phyloP scores from a whole-genome alignment of 768 basidiomycete species.

The Chalciporus chontae region DNA sequence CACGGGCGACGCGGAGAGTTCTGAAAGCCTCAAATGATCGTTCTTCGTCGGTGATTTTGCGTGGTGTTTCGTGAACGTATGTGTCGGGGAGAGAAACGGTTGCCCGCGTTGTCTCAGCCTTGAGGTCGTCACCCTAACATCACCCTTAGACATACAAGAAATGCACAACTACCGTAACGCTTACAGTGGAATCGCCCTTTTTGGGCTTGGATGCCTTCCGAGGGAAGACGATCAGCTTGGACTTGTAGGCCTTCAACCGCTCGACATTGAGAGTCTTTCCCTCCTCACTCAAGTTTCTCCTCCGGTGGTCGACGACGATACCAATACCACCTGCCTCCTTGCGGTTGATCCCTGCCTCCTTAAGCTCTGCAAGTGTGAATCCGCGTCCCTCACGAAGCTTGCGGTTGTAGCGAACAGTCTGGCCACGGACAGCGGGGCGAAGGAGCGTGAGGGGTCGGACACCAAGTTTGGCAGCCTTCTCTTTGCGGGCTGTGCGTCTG shows the following conservation, averaged over 20 bases:
- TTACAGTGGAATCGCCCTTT: constrained; percentile 88
- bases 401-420: constrained; percentile 97
- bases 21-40: constrained; percentile 85
- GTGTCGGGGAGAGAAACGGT: constrained; percentile 63
- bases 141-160: constrained; percentile 5
- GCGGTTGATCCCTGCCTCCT: constrained; percentile 90
- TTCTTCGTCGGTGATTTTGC: constrained; percentile 90
- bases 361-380: constrained; percentile 91
- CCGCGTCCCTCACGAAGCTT: constrained; percentile 96
- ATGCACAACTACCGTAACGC: constrained; percentile 27
- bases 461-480: constrained; percentile 87
- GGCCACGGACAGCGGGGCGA: constrained; percentile 94
- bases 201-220: constrained; percentile 93
- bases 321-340: constrained; percentile 93
- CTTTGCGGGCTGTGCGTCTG: constrained; percentile 87
- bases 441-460: constrained; percentile 89
- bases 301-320: constrained; percentile 94
- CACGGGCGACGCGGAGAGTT: constrained; percentile 82
- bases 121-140: constrained; percentile 75
- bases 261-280: constrained; percentile 94
- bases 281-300: constrained; percentile 95
- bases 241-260: constrained; percentile 90
- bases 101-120: constrained; percentile 68
- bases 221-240: constrained; percentile 93
- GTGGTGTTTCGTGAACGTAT: constrained; percentile 75